phyloP scores from a whole-genome alignment of 176 grass and related monocot genomes.

The Hordeum vulgare region DNA sequence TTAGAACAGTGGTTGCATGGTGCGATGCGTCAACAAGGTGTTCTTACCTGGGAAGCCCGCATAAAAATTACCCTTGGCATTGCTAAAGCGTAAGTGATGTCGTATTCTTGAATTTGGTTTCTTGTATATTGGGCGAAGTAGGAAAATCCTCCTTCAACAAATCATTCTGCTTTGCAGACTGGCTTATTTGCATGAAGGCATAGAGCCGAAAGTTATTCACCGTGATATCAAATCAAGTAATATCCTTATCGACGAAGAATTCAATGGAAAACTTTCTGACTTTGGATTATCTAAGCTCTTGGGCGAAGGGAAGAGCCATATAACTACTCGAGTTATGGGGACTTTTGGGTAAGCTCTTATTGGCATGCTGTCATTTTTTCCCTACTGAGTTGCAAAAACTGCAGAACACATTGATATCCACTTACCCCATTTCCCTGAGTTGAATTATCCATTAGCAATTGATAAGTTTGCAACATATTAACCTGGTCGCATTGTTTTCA shows the following conservation, averaged over 20 bases:
- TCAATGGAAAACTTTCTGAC: constrained; percentile 14
- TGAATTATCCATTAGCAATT: background rate
- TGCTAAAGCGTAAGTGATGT: constrained; percentile 11
- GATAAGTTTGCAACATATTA: background rate
- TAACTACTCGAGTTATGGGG: constrained; percentile 18
- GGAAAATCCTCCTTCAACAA: background rate
- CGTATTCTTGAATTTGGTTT: background rate
- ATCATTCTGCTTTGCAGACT: background rate
- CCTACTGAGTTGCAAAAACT: background rate
- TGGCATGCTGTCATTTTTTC: background rate
- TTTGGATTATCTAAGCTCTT: constrained; percentile 12
- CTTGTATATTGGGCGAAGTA: background rate
- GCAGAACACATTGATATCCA: background rate
- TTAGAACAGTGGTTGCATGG: constrained; percentile 15
- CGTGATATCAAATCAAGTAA: constrained; percentile 26
- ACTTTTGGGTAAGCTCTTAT: constrained; percentile 15
- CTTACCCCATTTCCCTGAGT: background rate
- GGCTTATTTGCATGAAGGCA: constrained; percentile 11
- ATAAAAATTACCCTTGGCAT: constrained; percentile 10
- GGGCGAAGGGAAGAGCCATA: constrained; percentile 9
- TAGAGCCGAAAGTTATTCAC: constrained; percentile 22
- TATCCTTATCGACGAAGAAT: constrained; percentile 11
- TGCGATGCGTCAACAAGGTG: constrained; percentile 7
- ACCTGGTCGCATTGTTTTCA: background rate
- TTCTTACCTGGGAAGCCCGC: constrained; percentile 18